phyloP scores from a whole-genome alignment of 179 eudicot genomes.

The Vitellaria paradoxa region DNA sequence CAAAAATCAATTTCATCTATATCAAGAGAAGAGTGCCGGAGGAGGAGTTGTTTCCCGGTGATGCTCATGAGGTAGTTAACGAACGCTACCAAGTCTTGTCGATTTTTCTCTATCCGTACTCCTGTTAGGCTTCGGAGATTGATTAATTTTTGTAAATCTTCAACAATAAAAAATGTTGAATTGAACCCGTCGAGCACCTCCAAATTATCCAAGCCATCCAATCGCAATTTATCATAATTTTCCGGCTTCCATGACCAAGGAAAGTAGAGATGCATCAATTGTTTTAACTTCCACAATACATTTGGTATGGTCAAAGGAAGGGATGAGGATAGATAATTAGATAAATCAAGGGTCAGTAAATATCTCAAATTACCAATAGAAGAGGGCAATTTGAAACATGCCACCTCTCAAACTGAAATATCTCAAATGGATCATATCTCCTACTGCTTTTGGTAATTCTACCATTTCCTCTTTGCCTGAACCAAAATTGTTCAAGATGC shows the following conservation, averaged over 20 bases:
- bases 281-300: no score
- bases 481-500: slow-evolving; percentile 16
- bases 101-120: no score
- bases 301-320: no score
- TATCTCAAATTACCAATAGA: no score
- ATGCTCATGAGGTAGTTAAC: not conserved
- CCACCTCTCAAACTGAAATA: not conserved
- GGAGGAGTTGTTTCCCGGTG: not conserved
- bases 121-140: slow-evolving; percentile 16
- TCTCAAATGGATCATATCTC: not conserved
- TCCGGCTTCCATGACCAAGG: not conserved
- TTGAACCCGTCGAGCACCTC: slow-evolving; percentile 18
- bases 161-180: not conserved
- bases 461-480: not conserved
- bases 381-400: not conserved
- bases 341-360: no score
- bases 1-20: not conserved
- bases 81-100: not conserved
- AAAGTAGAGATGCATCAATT: not conserved
- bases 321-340: no score
- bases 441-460: not conserved
- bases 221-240: not conserved
- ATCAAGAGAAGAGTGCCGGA: not conserved
- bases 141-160: slow-evolving; percentile 9
- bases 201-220: not conserved